phyloP scores from a whole-genome alignment of 2,329 filamentous ascomycete genomes.

The Aspergillus brunneoviolaceus region DNA sequence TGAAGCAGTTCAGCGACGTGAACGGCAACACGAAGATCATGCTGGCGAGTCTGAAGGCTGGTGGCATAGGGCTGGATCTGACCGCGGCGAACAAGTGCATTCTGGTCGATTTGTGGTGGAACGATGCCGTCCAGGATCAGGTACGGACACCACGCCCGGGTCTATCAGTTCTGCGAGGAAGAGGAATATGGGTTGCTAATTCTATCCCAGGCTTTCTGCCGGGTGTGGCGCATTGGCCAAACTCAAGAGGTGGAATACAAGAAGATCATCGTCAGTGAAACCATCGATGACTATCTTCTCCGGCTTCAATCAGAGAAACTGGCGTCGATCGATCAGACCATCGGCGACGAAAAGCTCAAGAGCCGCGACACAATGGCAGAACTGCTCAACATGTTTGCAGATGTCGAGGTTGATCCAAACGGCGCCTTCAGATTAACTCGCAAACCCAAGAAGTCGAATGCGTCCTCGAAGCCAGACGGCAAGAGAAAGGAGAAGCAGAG shows the following conservation, averaged over 20 bases:
- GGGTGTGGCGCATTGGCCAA: constrained; percentile 67
- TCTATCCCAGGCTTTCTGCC: constrained; percentile 48
- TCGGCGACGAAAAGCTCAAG: constrained; percentile 23
- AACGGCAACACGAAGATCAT: constrained; percentile 47
- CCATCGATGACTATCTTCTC: constrained; percentile 59
- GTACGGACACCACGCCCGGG: constrained; percentile 29
- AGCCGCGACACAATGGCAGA: constrained; percentile 16
- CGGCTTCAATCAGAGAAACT: constrained; percentile 58
- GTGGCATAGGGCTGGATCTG: constrained; percentile 60
- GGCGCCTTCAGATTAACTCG: constrained; percentile 7
- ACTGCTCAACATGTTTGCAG: constrained; percentile 29
- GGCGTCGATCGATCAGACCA: constrained; percentile 21
- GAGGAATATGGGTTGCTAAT: background rate
- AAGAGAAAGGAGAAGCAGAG: too few relatives aligned
- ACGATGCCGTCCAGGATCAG: constrained; percentile 61
- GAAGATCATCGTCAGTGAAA: constrained; percentile 55
- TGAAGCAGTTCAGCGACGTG: constrained; percentile 47
- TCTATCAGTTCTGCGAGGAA: background rate
- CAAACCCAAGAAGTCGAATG: background rate
- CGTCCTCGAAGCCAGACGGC: background rate
- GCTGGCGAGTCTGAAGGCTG: constrained; percentile 57
- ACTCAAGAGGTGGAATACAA: constrained; percentile 58
- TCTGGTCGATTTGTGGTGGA: constrained; percentile 62
- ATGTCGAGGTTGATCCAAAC: constrained; percentile 10
- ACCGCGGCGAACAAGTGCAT: constrained; percentile 61